phyloP scores from a whole-genome alignment of 768 basidiomycete species.

The Tricholoma bakamatsutake region DNA sequence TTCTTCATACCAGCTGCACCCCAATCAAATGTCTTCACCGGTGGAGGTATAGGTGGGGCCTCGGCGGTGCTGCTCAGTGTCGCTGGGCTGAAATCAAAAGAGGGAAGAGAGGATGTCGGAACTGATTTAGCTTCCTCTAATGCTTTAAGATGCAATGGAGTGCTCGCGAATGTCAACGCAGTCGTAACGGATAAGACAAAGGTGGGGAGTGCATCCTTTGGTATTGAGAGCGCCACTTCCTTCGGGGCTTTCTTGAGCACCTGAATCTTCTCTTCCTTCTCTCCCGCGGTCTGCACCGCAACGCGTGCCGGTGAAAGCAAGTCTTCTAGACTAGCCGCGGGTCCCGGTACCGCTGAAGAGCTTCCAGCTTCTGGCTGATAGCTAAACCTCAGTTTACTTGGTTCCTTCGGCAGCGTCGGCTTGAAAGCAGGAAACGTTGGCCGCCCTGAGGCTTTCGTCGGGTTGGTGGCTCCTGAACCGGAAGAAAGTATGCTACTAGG shows the following conservation, averaged over 20 bases:
- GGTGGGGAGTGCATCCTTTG: conserved; percentile 26
- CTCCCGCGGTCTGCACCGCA: not conserved
- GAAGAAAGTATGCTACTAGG: not conserved
- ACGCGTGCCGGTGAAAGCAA: not conserved
- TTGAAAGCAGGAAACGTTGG: conserved; percentile 32
- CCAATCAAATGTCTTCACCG: conserved; percentile 49
- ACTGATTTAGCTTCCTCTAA: conserved; percentile 34
- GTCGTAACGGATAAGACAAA: conserved; percentile 28
- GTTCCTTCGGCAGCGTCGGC: conserved; percentile 60
- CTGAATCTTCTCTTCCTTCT: not conserved
- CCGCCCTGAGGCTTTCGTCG: conserved; percentile 14
- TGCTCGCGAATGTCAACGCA: conserved; percentile 15
- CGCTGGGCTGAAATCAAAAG: conserved; percentile 28
- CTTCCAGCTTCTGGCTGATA: conserved; percentile 47
- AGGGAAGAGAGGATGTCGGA: conserved; percentile 40
- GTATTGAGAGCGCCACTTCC: conserved; percentile 23
- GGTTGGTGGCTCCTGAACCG: conserved; percentile 9
- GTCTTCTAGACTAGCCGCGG: conserved; percentile 7
- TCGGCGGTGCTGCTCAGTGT: not conserved
- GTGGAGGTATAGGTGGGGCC: conserved; percentile 9
- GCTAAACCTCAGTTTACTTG: conserved; percentile 73
- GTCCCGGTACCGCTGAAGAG: conserved; percentile 20
- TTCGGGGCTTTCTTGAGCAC: conserved; percentile 13
- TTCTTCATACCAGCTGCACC: conserved; percentile 53
- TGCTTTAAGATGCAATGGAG: conserved; percentile 21